Conservation (phyloP, 495 filamentous ascomycete genomes). For the Penicillium desertorum region DNA sequence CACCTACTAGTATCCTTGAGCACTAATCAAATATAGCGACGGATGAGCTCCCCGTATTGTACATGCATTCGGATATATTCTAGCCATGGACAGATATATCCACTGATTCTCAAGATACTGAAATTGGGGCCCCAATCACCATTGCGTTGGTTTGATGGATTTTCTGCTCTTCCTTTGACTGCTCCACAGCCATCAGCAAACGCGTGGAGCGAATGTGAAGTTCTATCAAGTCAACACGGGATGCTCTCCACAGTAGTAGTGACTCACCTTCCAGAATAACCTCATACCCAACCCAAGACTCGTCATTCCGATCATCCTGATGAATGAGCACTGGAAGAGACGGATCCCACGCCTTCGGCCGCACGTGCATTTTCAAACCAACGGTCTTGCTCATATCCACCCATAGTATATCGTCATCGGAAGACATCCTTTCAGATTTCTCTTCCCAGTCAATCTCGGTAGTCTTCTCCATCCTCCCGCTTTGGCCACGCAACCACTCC, state of each 20-base stretch:
- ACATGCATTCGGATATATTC: no score
- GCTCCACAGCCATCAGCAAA: conserved; percentile 58
- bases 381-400: conserved; percentile 53
- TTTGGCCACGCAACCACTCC: conserved; percentile 60
- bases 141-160: conserved; percentile 56
- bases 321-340: conserved; percentile 39
- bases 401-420: conserved; percentile 51
- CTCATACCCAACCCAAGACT: conserved; percentile 57
- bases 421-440: neutral
- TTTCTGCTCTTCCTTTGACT: conserved; percentile 53
- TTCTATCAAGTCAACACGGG: conserved; percentile 43
- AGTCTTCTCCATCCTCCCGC: conserved; percentile 16
- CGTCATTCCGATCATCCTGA: conserved; percentile 50
- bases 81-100: neutral
- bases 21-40: neutral
- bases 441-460: conserved; percentile 12
- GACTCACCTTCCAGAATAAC: conserved; percentile 59
- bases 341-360: conserved; percentile 33
- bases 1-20: no score
- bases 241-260: neutral
- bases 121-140: conserved; percentile 20
- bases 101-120: neutral
- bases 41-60: neutral
- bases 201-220: conserved; percentile 58
- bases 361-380: conserved; percentile 58